Evolutionary conservation across 1,284 basidiomycete genomes (phyloP), one percentile per base, ranked within the genome.

Genomic region (Pulveroboletus sp.): DNA sequence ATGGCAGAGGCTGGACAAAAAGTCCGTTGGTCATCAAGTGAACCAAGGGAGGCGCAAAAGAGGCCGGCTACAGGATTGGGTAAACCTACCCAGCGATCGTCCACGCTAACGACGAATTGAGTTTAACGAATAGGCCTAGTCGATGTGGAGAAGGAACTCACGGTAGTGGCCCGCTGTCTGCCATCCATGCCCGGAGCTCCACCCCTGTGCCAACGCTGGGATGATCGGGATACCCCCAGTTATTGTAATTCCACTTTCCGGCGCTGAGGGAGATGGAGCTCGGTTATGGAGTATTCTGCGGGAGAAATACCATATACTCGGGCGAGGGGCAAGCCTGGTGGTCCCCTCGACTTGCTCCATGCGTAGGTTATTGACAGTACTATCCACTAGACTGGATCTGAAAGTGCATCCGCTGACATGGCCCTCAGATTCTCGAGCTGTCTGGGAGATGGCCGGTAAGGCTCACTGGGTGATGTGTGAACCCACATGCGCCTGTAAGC

Each of bases 41-140:
- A 84, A 19, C 90, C 92, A 0, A 98, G 78, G 6, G 93, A 95
- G 4, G 95, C 91, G 66, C 96, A 98, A 75, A 99, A 98, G 12
- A 98, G 76, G 11, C 96, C 95, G 0, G 94, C 90, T 1, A 98
- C 79, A 1, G 92, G 87, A 63, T 96, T 94, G 13, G 93, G 87
- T 4, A 97, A 79, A 6, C 85, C 87, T 59, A 82, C 81, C 94
- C 95, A 98, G 32, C 89, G 82, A 49, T 83, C 77, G 60, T 93
- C 86, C 41, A 89, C 73, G 33, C 86, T 91, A 63, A 40, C 26
- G 50, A 44, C 8, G 32, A 1, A 39, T 42, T 26, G 26, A 50
- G 33, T 35, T 33, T 33, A 24, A 0, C 8, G 6, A n/a, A 40
- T 26, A 16, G 40, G 24, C 9, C 4, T 9, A 10, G 21, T 33